Percentiles rank a stretch among this genome's conserved stretches.
These are phyloP conservation scores for Ustilago esculenta DNA, from an alignment of 1,284 basidiomycete species.

Conservation along the genomic window DNA sequence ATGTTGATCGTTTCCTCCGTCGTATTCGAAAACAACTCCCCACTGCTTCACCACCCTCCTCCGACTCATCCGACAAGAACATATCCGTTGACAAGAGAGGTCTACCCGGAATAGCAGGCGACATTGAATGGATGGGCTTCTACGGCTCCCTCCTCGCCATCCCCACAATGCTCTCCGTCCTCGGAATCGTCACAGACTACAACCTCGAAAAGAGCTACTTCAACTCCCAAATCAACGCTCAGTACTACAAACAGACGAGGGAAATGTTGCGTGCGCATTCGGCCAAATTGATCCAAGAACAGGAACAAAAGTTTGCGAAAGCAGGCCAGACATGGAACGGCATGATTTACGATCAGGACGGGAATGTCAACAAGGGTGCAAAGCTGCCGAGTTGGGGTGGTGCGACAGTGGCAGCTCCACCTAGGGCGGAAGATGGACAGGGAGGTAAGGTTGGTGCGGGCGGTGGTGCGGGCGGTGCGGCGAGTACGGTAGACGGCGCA, in stretches of 20 bases:
- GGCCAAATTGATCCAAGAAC: constrained; percentile 16
- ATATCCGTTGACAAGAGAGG: constrained; percentile 10
- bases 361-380: constrained; percentile 11
- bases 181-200: constrained; percentile 34
- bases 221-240: constrained; percentile 23
- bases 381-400: constrained; percentile 1
- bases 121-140: constrained; percentile 35
- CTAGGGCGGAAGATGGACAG: neutral
- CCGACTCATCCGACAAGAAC: neutral
- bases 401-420: neutral
- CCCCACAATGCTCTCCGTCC: constrained; percentile 25
- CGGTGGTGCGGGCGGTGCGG: neutral
- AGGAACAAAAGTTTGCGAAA: constrained; percentile 25
- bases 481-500: too few species aligned
- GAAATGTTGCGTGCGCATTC: constrained; percentile 23
- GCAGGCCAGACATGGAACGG: constrained; percentile 17
- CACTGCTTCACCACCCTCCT: neutral
- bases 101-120: constrained; percentile 14
- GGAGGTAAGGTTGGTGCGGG: neutral
- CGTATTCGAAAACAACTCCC: neutral
- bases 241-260: constrained; percentile 24
- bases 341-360: constrained; percentile 31
- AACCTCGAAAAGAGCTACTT: constrained; percentile 34
- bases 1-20: too few species aligned
- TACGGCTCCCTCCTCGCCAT: constrained; percentile 24